phyloP scores from a whole-genome alignment of 495 filamentous ascomycete genomes.

The Penicillium riverlandense region DNA sequence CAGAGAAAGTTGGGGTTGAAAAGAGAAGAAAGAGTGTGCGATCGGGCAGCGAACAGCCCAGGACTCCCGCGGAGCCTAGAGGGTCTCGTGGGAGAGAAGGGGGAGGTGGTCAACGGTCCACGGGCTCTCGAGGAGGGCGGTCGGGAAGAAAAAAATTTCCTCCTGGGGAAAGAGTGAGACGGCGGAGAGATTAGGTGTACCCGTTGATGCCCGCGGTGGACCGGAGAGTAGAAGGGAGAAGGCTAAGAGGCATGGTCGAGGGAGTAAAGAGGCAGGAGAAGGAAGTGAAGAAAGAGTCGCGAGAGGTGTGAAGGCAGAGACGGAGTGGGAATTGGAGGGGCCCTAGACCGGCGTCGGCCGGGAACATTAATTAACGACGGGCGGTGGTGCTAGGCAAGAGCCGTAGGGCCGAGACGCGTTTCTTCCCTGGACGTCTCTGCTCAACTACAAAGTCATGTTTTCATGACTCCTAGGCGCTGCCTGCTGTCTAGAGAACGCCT shows the following conservation, averaged over 20 bases:
- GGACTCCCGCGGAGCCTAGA: constrained; percentile 10
- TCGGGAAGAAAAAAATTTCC: constrained; percentile 28
- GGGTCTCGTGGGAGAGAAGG: constrained; percentile 5
- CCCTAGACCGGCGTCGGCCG: constrained; percentile 2
- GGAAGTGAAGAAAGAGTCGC: constrained; percentile 19
- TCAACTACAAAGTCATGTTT: no score
- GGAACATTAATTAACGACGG: no score
- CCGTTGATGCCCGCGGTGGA: constrained; percentile 38
- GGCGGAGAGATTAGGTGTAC: constrained; percentile 27
- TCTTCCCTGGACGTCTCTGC: no score
- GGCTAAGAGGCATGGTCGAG: constrained; percentile 34
- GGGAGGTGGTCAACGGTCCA: constrained; percentile 1
- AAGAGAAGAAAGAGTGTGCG: not conserved
- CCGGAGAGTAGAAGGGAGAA: constrained; percentile 26
- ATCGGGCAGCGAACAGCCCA: not conserved
- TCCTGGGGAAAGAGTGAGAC: constrained; percentile 9
- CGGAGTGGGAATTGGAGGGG: constrained; percentile 22
- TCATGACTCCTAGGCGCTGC: no score
- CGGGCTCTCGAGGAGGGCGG: constrained; percentile 7
- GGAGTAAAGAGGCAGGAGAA: constrained; percentile 22
- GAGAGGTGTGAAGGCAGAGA: constrained; percentile 15
- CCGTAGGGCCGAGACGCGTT: no score
- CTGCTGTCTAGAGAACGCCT: no score
- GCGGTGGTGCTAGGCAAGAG: no score
- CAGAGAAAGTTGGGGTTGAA: constrained; percentile 11